Evolutionary conservation across 192 early-diverging fungal genomes (phyloP), one percentile per base, ranked within the genome.

Genomic region (Entomortierella beljakovae): DNA sequence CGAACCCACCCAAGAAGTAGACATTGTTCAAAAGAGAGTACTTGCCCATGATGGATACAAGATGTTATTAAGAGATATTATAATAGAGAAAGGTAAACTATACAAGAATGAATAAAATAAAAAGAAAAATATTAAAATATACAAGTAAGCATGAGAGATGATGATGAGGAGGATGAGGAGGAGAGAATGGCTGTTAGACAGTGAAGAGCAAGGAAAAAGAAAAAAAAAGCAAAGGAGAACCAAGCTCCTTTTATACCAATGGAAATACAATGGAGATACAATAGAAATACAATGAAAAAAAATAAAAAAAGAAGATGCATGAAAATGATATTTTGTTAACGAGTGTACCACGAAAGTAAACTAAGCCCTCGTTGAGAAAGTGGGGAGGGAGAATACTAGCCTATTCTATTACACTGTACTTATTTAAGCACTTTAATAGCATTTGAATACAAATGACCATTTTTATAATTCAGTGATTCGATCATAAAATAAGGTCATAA

Each of bases 1-100:
- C 86, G 65, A 85, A 87, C 1, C 68, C 68, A 62, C 85, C 85
- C 65, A 77, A 33, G 61, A 77, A 56, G 61, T 77, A 77, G 66
- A 77, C 74, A 38, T 77, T 77, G 66, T 67, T 77, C 61, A 69
- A 26, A 37, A 77, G 59, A 40, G 65, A 57, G 60, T 69, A 76
- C 53, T 68, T 61, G 35, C 34, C 42, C 38, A 37, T 32, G n/a
- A 28, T 69, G 58, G 38, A 34, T 16, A 29, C 28, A 6, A 32
- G 49, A 34, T 6, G 20, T 7, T 34, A 31, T 18, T 9, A 48
- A n/a, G 33, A 25, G 38, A 43, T 51, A 60, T 57, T 57, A 58
- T 18, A 52, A 51, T 53, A 71, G 28, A 55, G n/a, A n/a, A n/a
- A 43, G 37, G 51, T 54, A 34, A 16, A 52, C 43, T 34, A 11